Evolutionary conservation across 495 filamentous ascomycete species (phyloP).

Genomic region (Neurospora sp.): DNA sequence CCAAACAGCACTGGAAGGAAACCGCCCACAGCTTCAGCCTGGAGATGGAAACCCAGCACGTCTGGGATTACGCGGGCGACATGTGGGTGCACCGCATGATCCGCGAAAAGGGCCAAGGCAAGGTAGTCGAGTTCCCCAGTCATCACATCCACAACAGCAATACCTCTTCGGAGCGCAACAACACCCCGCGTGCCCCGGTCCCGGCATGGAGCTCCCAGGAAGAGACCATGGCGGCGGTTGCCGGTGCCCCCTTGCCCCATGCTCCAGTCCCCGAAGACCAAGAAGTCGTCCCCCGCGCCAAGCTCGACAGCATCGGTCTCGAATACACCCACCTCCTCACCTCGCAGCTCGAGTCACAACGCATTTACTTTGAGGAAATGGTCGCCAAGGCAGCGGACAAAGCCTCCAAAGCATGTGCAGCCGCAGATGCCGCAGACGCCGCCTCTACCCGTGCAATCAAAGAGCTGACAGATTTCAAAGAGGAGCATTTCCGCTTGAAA

Average conservation of each 20-base stretch:
- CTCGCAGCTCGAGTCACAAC: constrained; percentile 81
- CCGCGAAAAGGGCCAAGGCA: constrained; percentile 81
- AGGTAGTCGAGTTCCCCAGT: constrained; percentile 72
- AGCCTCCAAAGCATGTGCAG: constrained; percentile 58
- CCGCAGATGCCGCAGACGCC: constrained; percentile 56
- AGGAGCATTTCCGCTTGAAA: constrained; percentile 44
- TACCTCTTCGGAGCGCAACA: constrained; percentile 1
- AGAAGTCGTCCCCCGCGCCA: constrained; percentile 78
- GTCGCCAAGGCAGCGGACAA: constrained; percentile 88
- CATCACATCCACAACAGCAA: constrained; percentile 14
- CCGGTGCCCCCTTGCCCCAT: not conserved
- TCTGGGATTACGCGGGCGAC: constrained; percentile 96
- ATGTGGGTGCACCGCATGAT: constrained; percentile 94
- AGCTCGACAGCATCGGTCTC: constrained; percentile 81
- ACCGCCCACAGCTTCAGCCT: constrained; percentile 84
- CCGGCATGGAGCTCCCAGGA: not conserved
- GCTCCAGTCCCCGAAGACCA: constrained; percentile 20
- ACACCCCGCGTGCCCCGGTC: not conserved
- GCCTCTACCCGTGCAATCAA: constrained; percentile 44
- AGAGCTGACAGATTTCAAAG: constrained; percentile 40
- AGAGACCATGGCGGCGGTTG: not conserved
- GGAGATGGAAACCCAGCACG: constrained; percentile 83
- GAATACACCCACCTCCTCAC: constrained; percentile 93
- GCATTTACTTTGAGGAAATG: constrained; percentile 89
- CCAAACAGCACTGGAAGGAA: constrained; percentile 86